These are phyloP conservation scores for Lumnitzera racemosa DNA, from an alignment of 345 rosid genomes.

Conservation along the genomic window DNA sequence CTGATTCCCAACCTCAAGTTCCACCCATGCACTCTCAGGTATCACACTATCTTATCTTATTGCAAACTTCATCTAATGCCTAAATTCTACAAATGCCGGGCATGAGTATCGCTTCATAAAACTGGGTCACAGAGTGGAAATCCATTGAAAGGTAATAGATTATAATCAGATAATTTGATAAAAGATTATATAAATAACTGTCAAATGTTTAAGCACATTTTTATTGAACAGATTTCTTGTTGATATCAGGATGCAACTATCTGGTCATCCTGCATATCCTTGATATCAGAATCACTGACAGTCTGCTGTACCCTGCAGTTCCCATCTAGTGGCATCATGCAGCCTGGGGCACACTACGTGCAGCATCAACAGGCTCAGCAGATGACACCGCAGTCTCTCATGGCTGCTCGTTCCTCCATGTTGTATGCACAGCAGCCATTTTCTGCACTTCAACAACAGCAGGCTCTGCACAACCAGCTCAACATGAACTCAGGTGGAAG, in stretches of 20 bases:
- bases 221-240: too few relatives aligned
- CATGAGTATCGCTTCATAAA: not conserved
- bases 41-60: not conserved
- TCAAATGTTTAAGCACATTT: too few relatives aligned
- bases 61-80: not conserved
- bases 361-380: slow-evolving; percentile 89
- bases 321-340: slow-evolving; percentile 60
- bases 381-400: slow-evolving; percentile 79
- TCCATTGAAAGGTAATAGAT: too few relatives aligned
- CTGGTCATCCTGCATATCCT: too few relatives aligned
- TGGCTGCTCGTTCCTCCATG: slow-evolving; percentile 93
- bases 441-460: slow-evolving; percentile 80
- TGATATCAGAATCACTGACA: not conserved
- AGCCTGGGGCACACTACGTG: slow-evolving; percentile 80
- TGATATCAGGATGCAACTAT: too few relatives aligned
- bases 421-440: slow-evolving; percentile 73
- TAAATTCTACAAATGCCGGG: not conserved
- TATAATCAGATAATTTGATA: too few relatives aligned
- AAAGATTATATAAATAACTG: too few relatives aligned
- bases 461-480: slow-evolving; percentile 77
- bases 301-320: slow-evolving; percentile 31
- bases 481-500: slow-evolving; percentile 75
- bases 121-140: not conserved
- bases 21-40: slow-evolving; percentile 86
- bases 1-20: slow-evolving; percentile 97